A percentile compares a stretch with the other conserved stretches of the same genome.
These are phyloP conservation scores for Fraxinus cuspidata DNA, from an alignment of 257 asterid genomes.

Conservation along the genomic window DNA sequence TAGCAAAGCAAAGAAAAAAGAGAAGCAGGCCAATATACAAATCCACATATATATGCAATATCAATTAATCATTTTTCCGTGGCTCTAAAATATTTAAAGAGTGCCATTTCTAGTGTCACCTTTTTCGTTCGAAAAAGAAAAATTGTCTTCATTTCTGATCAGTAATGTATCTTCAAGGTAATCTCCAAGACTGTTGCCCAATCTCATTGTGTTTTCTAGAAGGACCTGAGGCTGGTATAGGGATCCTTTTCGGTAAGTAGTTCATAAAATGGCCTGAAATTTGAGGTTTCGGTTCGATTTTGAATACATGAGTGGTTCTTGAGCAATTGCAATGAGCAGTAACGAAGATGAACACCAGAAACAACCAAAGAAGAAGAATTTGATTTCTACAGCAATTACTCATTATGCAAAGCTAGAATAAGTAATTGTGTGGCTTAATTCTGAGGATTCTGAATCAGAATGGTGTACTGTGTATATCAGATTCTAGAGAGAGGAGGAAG, in stretches of 20 bases:
- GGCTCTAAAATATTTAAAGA: not conserved
- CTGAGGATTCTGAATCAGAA: not conserved
- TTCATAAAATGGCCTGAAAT: slow-evolving; percentile 20
- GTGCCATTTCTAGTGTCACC: not conserved
- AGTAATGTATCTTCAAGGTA: slow-evolving; percentile 10
- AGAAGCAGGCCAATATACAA: too few species aligned
- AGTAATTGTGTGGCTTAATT: not conserved
- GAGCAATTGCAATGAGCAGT: slow-evolving; percentile 9
- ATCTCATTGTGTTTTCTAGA: slow-evolving; percentile 28
- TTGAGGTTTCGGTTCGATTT: slow-evolving; percentile 8
- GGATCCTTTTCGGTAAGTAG: slow-evolving; percentile 21
- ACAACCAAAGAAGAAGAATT: not conserved
- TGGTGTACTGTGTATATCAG: not conserved
- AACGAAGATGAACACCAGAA: not conserved
- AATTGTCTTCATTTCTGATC: not conserved
- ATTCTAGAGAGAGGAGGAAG: not conserved
- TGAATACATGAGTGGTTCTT: slow-evolving; percentile 16
- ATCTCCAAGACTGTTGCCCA: slow-evolving; percentile 28
- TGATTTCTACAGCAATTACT: not conserved
- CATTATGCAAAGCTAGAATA: not conserved
- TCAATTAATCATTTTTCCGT: not conserved
- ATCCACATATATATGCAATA: not conserved
- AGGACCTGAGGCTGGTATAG: slow-evolving; percentile 24
- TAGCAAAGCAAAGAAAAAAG: not conserved
- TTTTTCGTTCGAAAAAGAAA: too few species aligned